Conservation (phyloP, 352 stramenopile genomes). For the Pythium insidiosum region DNA sequence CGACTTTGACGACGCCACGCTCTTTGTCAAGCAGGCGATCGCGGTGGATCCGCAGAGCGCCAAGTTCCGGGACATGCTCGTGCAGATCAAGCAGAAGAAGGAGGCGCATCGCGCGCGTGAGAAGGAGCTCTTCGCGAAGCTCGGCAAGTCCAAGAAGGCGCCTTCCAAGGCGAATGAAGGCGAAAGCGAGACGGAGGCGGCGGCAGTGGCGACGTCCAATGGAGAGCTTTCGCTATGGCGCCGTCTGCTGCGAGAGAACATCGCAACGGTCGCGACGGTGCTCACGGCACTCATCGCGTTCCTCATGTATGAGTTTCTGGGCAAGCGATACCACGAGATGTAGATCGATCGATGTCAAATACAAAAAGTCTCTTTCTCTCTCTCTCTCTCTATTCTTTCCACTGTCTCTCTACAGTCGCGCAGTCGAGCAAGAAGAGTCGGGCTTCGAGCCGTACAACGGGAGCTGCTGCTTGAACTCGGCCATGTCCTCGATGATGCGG, state of each 20-base stretch:
- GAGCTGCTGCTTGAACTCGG: slow-evolving; percentile 9
- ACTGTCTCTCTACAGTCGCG: not conserved
- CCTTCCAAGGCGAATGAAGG: not conserved
- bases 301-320: slow-evolving; percentile 50
- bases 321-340: slow-evolving; percentile 44
- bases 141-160: slow-evolving; percentile 19
- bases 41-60: slow-evolving; percentile 56
- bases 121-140: slow-evolving; percentile 63
- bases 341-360: not conserved
- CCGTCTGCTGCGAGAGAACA: slow-evolving; percentile 27
- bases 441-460: no score
- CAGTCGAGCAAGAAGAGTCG: no score
- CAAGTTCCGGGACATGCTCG: slow-evolving; percentile 55
- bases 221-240: slow-evolving; percentile 10
- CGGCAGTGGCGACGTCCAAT: no score
- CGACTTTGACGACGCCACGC: slow-evolving; percentile 56
- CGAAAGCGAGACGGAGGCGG: not conserved
- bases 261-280: slow-evolving; percentile 29
- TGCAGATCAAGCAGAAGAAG: slow-evolving; percentile 64
- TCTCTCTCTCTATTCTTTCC: not conserved
- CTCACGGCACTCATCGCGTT: slow-evolving; percentile 42
- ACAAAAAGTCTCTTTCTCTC: not conserved
- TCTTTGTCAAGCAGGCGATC: slow-evolving; percentile 53
- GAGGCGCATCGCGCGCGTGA: slow-evolving; percentile 44
- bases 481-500: slow-evolving; percentile 8